A percentile compares a stretch with the other conserved stretches of the same genome.
These are phyloP conservation scores for Ceriops tagal DNA, from an alignment of 345 rosid species.

Conservation along the genomic window DNA sequence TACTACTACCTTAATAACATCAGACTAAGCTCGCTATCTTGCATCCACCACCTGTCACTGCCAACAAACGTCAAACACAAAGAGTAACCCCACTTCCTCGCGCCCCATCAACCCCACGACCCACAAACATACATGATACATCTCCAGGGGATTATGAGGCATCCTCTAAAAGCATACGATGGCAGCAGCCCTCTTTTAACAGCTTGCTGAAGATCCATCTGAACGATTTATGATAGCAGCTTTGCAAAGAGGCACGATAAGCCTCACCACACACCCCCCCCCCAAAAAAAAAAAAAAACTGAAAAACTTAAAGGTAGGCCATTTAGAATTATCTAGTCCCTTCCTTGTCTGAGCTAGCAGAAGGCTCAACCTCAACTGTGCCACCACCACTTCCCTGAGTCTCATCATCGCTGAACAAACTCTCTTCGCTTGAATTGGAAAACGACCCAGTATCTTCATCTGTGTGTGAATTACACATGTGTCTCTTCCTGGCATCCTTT, in stretches of 20 bases:
- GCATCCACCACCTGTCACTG: too few species aligned
- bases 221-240: too few species aligned
- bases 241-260: too few species aligned
- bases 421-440: slow-evolving; percentile 68
- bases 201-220: too few species aligned
- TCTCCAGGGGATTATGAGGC: too few species aligned
- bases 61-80: too few species aligned
- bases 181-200: background rate
- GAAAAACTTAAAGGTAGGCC: background rate
- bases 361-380: slow-evolving; percentile 39
- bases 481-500: slow-evolving; percentile 58
- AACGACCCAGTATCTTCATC: slow-evolving; percentile 52
- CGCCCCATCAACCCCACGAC: too few species aligned
- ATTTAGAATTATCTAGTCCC: slow-evolving; percentile 25
- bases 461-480: slow-evolving; percentile 39
- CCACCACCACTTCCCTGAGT: slow-evolving; percentile 37
- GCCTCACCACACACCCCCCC: background rate
- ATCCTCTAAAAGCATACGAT: background rate
- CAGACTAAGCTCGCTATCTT: too few species aligned
- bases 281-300: background rate
- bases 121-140: too few species aligned
- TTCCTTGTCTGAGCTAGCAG: slow-evolving; percentile 59
- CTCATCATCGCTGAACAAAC: slow-evolving; percentile 74
- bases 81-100: too few species aligned
- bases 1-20: too few species aligned